phyloP scores from a whole-genome alignment of 2,329 filamentous ascomycete species.

The Penicillium sp. region DNA sequence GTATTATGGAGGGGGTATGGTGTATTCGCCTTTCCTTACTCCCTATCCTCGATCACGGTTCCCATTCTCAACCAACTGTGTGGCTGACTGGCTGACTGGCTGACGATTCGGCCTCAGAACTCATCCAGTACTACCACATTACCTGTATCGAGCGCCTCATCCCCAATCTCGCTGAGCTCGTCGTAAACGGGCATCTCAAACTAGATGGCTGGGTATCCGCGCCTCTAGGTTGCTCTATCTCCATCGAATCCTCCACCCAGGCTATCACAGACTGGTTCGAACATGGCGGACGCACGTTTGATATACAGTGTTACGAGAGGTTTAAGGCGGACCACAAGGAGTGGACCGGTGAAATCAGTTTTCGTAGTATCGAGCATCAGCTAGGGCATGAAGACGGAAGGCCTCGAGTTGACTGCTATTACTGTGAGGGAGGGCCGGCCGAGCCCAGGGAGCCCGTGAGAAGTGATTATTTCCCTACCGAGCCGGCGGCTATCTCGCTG shows the following conservation, averaged over 20 bases:
- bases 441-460: conserved; percentile 1
- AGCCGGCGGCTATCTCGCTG: background rate
- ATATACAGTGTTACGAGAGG: background rate
- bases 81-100: no score
- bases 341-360: background rate
- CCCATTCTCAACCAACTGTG: no score
- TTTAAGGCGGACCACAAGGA: background rate
- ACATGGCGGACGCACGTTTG: background rate
- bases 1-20: no score
- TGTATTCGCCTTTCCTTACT: no score
- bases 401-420: background rate
- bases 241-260: background rate
- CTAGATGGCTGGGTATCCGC: background rate
- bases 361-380: background rate
- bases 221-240: background rate
- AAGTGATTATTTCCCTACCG: background rate
- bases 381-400: background rate
- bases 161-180: background rate
- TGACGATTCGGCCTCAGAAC: background rate
- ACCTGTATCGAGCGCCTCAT: background rate
- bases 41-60: no score
- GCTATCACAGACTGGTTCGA: background rate
- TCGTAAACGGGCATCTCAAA: background rate
- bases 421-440: background rate
- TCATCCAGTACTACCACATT: background rate